Conservation (phyloP, 257 asterid genomes). For the Rhazya stricta region DNA sequence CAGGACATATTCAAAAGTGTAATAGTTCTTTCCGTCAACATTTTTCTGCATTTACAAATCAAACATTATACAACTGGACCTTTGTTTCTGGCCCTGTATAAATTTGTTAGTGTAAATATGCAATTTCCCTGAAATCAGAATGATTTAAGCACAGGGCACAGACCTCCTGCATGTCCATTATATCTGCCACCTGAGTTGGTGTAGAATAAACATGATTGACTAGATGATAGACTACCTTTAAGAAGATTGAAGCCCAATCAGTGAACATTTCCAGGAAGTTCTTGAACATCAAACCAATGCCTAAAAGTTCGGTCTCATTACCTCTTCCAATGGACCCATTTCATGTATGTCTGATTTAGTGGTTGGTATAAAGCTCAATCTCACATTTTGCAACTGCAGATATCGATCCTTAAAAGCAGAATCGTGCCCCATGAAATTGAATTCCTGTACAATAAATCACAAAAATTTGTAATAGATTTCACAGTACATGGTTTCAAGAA, state of each 20-base stretch:
- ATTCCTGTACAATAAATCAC: constrained; percentile 43
- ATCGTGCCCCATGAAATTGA: constrained; percentile 77
- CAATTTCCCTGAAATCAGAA: background rate
- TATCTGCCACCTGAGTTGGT: constrained; percentile 60
- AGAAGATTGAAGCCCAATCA: constrained; percentile 1
- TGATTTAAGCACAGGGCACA: background rate
- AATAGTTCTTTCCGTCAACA: constrained; percentile 66
- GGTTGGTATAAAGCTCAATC: constrained; percentile 79
- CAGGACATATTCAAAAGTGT: constrained; percentile 65
- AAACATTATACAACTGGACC: too few relatives aligned
- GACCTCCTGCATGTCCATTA: constrained; percentile 78
- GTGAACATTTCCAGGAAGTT: background rate
- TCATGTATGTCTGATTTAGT: constrained; percentile 70
- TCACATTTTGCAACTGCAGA: constrained; percentile 74
- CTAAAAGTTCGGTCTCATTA: constrained; percentile 1
- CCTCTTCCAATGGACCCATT: constrained; percentile 80
- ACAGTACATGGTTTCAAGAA: background rate
- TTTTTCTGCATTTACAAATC: constrained; percentile 45
- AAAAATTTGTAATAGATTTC: background rate
- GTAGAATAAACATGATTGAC: constrained; percentile 62
- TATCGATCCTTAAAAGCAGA: constrained; percentile 87
- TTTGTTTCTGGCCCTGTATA: background rate
- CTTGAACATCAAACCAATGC: constrained; percentile 6
- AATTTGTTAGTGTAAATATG: too few relatives aligned
- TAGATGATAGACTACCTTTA: constrained; percentile 54